Evolutionary conservation across 192 early-diverging fungal genomes (phyloP).

Genomic region (Spizellomyces punctatus): DNA sequence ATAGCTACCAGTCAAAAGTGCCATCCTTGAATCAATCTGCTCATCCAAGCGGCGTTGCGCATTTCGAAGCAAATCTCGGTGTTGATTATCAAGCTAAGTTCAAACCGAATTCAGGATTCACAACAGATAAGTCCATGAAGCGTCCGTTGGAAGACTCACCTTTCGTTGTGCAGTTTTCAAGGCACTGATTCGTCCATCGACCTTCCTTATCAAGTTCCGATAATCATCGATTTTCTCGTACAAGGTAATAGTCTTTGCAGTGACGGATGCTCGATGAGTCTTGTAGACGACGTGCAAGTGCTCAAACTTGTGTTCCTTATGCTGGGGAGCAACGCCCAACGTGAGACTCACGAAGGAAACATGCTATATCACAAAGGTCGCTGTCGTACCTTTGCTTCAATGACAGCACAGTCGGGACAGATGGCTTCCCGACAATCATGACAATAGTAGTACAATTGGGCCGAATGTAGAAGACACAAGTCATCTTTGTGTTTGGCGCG

Average conservation of each 20-base stretch:
- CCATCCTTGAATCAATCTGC: too few relatives aligned
- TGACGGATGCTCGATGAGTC: neutral
- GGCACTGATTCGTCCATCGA: neutral
- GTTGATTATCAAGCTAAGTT: too few relatives aligned
- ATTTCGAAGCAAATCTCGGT: too few relatives aligned
- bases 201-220: neutral
- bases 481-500: conserved; percentile 2
- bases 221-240: neutral
- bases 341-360: neutral
- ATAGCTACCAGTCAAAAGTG: too few relatives aligned
- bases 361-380: neutral
- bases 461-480: conserved; percentile 27
- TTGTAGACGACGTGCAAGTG: conserved; percentile 35
- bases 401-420: conserved; percentile 53
- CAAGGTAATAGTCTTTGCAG: conserved; percentile 17
- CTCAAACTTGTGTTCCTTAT: conserved; percentile 33
- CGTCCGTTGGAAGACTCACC: too few relatives aligned
- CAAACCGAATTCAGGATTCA: too few relatives aligned
- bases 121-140: too few relatives aligned
- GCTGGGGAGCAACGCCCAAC: conserved; percentile 16
- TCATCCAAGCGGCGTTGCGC: too few relatives aligned
- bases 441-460: conserved; percentile 50
- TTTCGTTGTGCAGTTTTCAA: too few relatives aligned
- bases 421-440: conserved; percentile 38
- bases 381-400: conserved; percentile 36